These are phyloP conservation scores for Candida argentea DNA, from an alignment of 805 yeast species.

Conservation along the genomic window DNA sequence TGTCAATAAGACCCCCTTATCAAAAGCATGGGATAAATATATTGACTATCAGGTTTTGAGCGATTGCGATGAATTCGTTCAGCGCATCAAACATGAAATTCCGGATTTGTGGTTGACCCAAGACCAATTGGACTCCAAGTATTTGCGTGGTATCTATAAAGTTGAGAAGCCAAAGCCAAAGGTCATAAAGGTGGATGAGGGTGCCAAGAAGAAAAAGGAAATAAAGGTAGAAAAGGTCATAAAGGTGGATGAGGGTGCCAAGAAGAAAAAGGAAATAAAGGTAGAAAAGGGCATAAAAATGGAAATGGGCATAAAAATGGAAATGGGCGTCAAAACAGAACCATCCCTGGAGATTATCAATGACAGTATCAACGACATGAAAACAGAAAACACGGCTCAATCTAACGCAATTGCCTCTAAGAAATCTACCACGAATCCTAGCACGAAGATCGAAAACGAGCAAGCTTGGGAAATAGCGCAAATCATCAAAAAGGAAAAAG, in stretches of 20 bases:
- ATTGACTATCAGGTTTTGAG: conserved; percentile 72
- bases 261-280: conserved; percentile 3
- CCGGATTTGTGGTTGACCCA: conserved; percentile 59
- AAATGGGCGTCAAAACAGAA: conserved; percentile 1
- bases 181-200: too few relatives aligned
- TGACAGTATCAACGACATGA: too few relatives aligned
- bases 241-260: conserved; percentile 2
- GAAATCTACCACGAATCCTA: too few relatives aligned
- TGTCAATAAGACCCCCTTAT: conserved; percentile 59
- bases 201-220: conserved; percentile 2
- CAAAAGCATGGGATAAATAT: conserved; percentile 55
- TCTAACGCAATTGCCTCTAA: too few relatives aligned
- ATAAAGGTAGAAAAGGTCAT: conserved; percentile 2
- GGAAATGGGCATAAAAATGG: too few relatives aligned
- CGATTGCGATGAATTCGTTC: conserved; percentile 80
- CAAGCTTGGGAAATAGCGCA: neutral
- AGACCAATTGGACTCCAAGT: conserved; percentile 35
- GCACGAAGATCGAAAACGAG: conserved; percentile 1
- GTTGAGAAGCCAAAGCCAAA: conserved; percentile 1
- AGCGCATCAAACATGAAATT: conserved; percentile 37
- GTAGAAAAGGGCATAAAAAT: conserved; percentile 1
- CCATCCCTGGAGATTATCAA: too few relatives aligned
- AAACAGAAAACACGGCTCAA: too few relatives aligned
- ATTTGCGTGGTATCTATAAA: too few relatives aligned
- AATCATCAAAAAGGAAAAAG: conserved; percentile 1